Base-by-base conservation (phyloP, 2,329 filamentous ascomycete species). In the Neophaeococcomyces aloes region DNA sequence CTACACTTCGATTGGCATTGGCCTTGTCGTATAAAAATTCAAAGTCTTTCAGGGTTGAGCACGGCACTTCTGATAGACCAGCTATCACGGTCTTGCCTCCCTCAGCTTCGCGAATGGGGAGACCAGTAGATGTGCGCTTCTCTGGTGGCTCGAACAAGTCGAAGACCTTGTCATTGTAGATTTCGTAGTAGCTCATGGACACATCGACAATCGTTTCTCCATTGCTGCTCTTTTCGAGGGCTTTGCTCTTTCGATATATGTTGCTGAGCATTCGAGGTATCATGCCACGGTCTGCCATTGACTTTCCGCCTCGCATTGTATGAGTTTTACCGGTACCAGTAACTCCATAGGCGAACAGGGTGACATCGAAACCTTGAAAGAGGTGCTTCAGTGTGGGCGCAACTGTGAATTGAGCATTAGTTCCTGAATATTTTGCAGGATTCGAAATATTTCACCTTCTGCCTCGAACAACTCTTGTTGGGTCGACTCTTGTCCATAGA, bases 251-350 rank as follows among this genome's bases (percentile, higher is more conserved):
- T 37, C 89, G 77, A 61, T 89, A 96, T 46, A 96, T 83, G 54
- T 77, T 78, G 63, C 86, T 93, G 33, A 95, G 72, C 44, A 94
- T 67, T 47, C 88, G 72, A 11, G 88, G 88, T 53, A 95, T 94
- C 30, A 91, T 82, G 49, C 88, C 88, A 54, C 88, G 76, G 44
- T 94, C 87, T 4, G 83, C 81, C 44, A 94, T 71, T 59, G 83
- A 84, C 63, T 93, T 77, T 30, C 88, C 88, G 52, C 88, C 88
- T 51, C 88, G 81, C 87, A 95, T 94, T 2, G 88, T 95, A 65
- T 94, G 86, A 47, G 88, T 95, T 67, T 95, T 95, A 44, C 88
- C 88, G 0, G 87, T 94, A 36, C 88, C 88, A 0, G 88, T 94
- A 47, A 89, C 86, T 48, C 88, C 88, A 61, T 95, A 94, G 21